Conservation (phyloP, 2,329 filamentous ascomycete genomes). For the Rhytidhysteron rufulum region DNA sequence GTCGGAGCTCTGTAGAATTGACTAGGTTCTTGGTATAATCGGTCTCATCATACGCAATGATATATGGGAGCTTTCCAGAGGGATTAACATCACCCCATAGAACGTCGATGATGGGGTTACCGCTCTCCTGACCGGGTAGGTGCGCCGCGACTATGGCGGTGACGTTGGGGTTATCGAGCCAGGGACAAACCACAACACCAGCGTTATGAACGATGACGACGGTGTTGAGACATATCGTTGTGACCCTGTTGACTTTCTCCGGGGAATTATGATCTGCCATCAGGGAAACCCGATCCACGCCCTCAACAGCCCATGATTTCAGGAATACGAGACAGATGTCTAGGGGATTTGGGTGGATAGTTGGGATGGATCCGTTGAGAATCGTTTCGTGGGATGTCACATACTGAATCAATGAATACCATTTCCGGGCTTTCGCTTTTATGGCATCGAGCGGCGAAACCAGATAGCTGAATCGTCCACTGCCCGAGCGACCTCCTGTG, state of each 20-base stretch:
- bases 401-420: slow-evolving; percentile 44
- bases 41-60: slow-evolving; percentile 15
- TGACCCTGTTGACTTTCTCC: slow-evolving; percentile 35
- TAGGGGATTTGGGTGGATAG: slow-evolving; percentile 30
- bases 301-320: slow-evolving; percentile 47
- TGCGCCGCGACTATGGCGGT: slow-evolving; percentile 29
- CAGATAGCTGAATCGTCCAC: slow-evolving; percentile 36
- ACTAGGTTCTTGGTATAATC: slow-evolving; percentile 29
- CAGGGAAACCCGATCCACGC: slow-evolving; percentile 31
- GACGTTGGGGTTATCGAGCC: slow-evolving; percentile 28
- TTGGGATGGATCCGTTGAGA: slow-evolving; percentile 18
- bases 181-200: slow-evolving; percentile 31
- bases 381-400: slow-evolving; percentile 37
- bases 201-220: slow-evolving; percentile 40
- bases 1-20: slow-evolving; percentile 31
- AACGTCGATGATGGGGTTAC: slow-evolving; percentile 24
- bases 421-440: slow-evolving; percentile 19
- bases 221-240: slow-evolving; percentile 42
- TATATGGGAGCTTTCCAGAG: slow-evolving; percentile 23
- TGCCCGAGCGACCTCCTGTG: slow-evolving; percentile 39
- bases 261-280: slow-evolving; percentile 33
- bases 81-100: slow-evolving; percentile 24
- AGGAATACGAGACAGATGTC: slow-evolving; percentile 51
- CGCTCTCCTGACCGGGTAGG: slow-evolving; percentile 26
- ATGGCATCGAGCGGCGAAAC: slow-evolving; percentile 42